Percentiles rank a stretch among this genome's conserved stretches.
Evolutionary conservation across 129 eudicot genomes (phyloP).

Genomic region (Smallanthus sonchifolius): DNA sequence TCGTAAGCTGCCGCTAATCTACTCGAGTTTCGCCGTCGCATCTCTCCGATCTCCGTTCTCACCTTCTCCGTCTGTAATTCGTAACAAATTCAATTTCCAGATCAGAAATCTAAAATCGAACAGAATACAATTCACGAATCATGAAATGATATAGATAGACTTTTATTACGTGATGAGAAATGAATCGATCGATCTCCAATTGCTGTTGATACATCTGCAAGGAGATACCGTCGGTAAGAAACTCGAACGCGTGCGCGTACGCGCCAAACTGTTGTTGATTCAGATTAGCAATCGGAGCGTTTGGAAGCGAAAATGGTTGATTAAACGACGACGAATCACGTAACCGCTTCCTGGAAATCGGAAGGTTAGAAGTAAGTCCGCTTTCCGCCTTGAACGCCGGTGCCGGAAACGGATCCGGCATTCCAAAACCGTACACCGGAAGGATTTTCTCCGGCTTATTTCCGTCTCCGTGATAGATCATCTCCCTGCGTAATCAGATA

Average conservation of each 20-base stretch:
- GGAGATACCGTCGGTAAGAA: constrained; percentile 15
- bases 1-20: constrained; percentile 34
- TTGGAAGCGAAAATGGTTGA: not conserved
- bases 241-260: not conserved
- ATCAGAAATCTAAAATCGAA: not conserved
- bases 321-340: not conserved
- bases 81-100: not conserved
- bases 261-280: not conserved
- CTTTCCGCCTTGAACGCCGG: constrained; percentile 7
- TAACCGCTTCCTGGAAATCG: constrained; percentile 10
- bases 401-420: not conserved
- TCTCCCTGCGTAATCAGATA: not conserved
- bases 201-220: constrained; percentile 28
- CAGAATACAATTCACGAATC: not conserved
- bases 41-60: constrained; percentile 37
- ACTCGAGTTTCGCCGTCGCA: constrained; percentile 30
- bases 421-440: constrained; percentile 1
- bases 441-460: not conserved
- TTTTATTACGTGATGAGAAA: constrained; percentile 19
- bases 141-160: not conserved
- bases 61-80: constrained; percentile 40
- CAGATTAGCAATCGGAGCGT: not conserved
- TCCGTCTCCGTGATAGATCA: not conserved
- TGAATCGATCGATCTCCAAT: constrained; percentile 16
- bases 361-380: not conserved